Evolutionary conservation across 345 rosid genomes (phyloP), one percentile per base, ranked within the genome.

Genomic region (Cochlearia excelsa): DNA sequence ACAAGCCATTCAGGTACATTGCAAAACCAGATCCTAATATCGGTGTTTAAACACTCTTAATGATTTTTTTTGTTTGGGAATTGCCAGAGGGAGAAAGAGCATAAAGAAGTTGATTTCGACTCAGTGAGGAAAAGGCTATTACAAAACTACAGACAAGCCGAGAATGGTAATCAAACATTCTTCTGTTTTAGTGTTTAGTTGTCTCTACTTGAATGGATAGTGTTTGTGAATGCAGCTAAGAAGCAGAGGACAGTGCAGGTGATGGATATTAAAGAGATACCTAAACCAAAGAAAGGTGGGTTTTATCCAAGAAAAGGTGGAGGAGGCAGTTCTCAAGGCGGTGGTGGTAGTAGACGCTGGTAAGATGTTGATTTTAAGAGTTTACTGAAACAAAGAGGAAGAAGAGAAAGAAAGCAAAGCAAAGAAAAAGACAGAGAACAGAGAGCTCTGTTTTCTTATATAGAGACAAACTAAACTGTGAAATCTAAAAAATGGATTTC

Each of bases 181-280:
- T 1, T 39, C 10, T 44, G 39, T 69, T 16, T 44, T 7, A 30
- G 60, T 11, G 46, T 48, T 29, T 4, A 10, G 33, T n/a, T 23
- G 1, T 30, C 30, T 50, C 6, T 26, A 60, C 52, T 41, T 3
- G 9, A 41, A 59, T 10, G 6, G 16, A 1, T 3, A 4, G 7
- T 4, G 54, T 63, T 71, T 39, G 10, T 58, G 63, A 58, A 28
- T 85, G 74, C 81, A 94, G 99, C 96, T 41, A 94, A 90, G 80
- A 94, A 72, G 89, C 99, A 94, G 81, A 82, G 99, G 82, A 94
- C 92, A 10, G 84, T 94, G 65, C 96, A 83, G 73, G 96, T 94
- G 90, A 94, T 94, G 99, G 99, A 82, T 77, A 85, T 94, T 73
- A 90, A 87, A 43, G 95, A 94, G 74, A 74, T 94, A 61, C 99